These are phyloP conservation scores for Trichophaea hybrida DNA, from an alignment of 2,329 filamentous ascomycete species.

Conservation along the genomic window DNA sequence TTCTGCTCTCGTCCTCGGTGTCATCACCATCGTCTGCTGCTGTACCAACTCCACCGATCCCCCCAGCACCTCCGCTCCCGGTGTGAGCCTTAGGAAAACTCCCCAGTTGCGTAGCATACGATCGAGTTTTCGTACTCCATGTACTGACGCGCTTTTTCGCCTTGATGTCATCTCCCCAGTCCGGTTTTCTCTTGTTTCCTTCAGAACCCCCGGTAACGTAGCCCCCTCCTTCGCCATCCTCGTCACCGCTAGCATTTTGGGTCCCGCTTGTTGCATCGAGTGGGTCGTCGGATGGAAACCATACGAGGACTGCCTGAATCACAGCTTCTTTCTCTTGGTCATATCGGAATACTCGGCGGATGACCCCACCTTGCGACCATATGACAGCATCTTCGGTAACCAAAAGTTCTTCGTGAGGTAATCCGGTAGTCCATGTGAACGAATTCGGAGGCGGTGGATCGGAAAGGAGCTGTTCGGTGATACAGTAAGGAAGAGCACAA, in stretches of 20 bases:
- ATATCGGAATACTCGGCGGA: conserved; percentile 76
- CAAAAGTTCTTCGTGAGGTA: conserved; percentile 63
- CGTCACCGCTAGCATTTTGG: conserved; percentile 18
- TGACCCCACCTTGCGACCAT: conserved; percentile 75
- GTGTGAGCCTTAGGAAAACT: conserved; percentile 25
- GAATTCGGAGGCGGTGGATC: conserved; percentile 47
- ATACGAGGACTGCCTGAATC: conserved; percentile 70
- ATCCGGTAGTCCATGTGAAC: conserved; percentile 62
- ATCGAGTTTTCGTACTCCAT: conserved; percentile 33
- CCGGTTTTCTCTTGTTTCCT: conserved; percentile 24
- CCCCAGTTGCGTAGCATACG: conserved; percentile 25
- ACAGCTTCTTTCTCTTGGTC: conserved; percentile 75
- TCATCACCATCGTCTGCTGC: conserved; percentile 25
- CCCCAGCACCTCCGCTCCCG: conserved; percentile 15
- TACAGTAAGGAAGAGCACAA: conserved; percentile 64
- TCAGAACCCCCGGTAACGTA: conserved; percentile 18
- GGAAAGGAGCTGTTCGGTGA: conserved; percentile 64
- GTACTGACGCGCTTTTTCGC: conserved; percentile 24
- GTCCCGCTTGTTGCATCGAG: conserved; percentile 23
- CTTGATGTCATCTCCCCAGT: conserved; percentile 21
- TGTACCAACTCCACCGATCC: conserved; percentile 24
- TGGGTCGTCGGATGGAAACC: conserved; percentile 48
- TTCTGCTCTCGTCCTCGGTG: conserved; percentile 27
- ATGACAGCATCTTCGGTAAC: conserved; percentile 62
- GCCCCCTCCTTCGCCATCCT: conserved; percentile 19